phyloP scores from a whole-genome alignment of 2,329 filamentous ascomycete genomes.

The Fusarium chuoi region DNA sequence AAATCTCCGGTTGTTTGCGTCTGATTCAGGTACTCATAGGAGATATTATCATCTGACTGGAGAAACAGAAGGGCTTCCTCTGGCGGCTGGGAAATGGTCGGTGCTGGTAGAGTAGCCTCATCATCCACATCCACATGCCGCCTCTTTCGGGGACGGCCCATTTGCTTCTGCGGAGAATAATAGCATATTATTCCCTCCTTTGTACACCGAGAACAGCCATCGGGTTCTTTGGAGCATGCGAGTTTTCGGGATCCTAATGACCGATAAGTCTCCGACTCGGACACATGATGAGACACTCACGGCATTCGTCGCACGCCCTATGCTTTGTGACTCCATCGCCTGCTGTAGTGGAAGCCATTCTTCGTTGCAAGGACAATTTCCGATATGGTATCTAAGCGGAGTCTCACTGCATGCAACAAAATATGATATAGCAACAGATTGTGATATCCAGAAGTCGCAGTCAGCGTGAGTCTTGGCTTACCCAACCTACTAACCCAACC shows the following conservation, averaged over 20 bases:
- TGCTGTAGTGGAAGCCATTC: slow-evolving; percentile 37
- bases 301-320: slow-evolving; percentile 74
- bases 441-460: slow-evolving; percentile 5
- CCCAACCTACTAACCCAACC: background rate
- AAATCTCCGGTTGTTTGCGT: slow-evolving; percentile 19
- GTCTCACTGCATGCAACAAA: background rate
- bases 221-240: slow-evolving; percentile 70
- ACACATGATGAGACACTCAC: slow-evolving; percentile 56
- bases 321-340: slow-evolving; percentile 57
- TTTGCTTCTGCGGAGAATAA: slow-evolving; percentile 73
- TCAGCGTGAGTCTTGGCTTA: slow-evolving; percentile 1
- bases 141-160: slow-evolving; percentile 72
- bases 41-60: background rate
- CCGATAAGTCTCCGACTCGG: slow-evolving; percentile 45
- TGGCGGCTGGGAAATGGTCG: background rate
- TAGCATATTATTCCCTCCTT: slow-evolving; percentile 67
- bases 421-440: background rate
- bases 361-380: background rate
- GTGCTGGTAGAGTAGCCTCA: slow-evolving; percentile 33
- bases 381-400: background rate
- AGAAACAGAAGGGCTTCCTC: slow-evolving; percentile 1
- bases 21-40: slow-evolving; percentile 12
- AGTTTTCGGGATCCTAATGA: slow-evolving; percentile 68
- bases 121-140: slow-evolving; percentile 52
- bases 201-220: slow-evolving; percentile 68